Evolutionary conservation across 208 protist species (phyloP).

Genomic region (Leishmania amazonensis): DNA sequence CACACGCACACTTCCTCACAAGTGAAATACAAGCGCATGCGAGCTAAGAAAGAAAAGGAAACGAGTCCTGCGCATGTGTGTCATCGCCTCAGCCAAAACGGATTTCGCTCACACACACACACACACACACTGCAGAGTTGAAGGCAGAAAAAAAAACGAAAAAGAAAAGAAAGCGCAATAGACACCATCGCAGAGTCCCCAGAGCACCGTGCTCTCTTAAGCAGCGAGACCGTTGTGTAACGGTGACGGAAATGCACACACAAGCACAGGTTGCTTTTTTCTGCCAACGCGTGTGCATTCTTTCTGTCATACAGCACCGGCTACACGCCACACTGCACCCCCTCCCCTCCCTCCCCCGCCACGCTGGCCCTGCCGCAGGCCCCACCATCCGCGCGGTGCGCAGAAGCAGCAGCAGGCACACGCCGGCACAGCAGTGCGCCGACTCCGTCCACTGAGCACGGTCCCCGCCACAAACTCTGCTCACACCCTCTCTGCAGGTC

Average conservation of each 20-base stretch:
- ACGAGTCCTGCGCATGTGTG: too few species aligned
- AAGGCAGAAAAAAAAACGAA: neutral
- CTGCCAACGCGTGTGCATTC: neutral
- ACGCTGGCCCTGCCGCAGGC: neutral
- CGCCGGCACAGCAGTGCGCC: neutral
- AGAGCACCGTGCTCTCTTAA: neutral
- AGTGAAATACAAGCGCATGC: neutral
- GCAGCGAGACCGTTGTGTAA: neutral
- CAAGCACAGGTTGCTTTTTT: neutral
- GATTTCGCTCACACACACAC: too few species aligned
- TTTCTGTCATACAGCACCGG: neutral
- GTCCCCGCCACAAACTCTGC: neutral
- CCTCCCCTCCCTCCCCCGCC: neutral
- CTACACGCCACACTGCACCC: neutral
- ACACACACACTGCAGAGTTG: neutral
- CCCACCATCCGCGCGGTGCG: neutral
- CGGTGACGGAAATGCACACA: neutral
- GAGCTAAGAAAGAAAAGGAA: too few species aligned
- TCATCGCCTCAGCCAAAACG: too few species aligned
- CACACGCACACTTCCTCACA: neutral
- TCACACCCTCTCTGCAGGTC: neutral
- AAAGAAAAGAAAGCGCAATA: neutral
- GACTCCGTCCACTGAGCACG: neutral
- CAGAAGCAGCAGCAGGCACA: neutral
- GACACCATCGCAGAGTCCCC: too few species aligned